Evolutionary conservation across 2,329 filamentous ascomycete genomes (phyloP), one percentile per base, ranked within the genome.

Genomic region (Clarireedia hainanense): DNA sequence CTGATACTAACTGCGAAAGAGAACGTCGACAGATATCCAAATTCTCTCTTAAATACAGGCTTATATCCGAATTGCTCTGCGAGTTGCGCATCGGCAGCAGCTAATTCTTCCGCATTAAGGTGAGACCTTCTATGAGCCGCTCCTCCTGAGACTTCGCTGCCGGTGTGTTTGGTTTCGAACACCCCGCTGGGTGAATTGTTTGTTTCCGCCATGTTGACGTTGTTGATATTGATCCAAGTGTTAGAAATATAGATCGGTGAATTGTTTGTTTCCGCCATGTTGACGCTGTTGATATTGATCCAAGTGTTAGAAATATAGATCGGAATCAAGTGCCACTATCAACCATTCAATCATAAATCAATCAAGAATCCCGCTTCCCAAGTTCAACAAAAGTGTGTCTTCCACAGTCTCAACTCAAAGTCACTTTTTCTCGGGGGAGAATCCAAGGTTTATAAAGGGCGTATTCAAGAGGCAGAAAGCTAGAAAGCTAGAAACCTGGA

Each of bases 1-100:
- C 73, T 76, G 61, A 83, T 79, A 62, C 74, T 76, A 63, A 83
- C 76, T 50, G 80, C 80, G 63, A 83, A 84, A 52, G 79, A 82
- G 68, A 84, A 80, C 59, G 78, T 79, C 60, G 80, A 80, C 14
- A 79, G 70, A 55, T 79, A 80, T 55, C 75, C 75, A 60, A 83
- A 83, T 63, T 83, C 78, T 60, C 80, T 75, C 67, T 80, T 79
- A 70, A 81, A 80, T 53, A 81, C 79, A 67, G 77, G 62, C 27
- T 65, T 66, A 51, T 69, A 68, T 34, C 67, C 66, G 57, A 68
- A 68, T 37, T 67, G 56, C 17, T 62, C 60, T n/a, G 66, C 65
- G 15, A 69, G 58, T 50, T 63, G 62, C n/a, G 64, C 67, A 63
- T 69, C 67, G 17, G 62, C 67, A 50, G 62, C 58, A 42, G 58